Evolutionary conservation across 768 basidiomycete genomes (phyloP).

Genomic region (Tricholoma furcatifolium): DNA sequence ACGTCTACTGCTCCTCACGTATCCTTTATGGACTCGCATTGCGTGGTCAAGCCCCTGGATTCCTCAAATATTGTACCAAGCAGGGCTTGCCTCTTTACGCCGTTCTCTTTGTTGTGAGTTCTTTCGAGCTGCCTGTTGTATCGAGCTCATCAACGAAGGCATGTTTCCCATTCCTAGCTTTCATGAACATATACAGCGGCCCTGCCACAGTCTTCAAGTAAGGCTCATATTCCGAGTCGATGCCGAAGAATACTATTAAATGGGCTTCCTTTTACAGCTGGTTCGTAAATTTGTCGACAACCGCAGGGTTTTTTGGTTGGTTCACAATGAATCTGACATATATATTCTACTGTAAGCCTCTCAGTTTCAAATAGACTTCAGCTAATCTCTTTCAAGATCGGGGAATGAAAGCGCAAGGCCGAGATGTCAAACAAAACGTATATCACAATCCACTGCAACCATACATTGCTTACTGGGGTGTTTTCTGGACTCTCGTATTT

Average conservation of each 20-base stretch:
- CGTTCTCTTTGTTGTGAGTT: slow-evolving; percentile 34
- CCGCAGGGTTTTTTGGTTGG: slow-evolving; percentile 72
- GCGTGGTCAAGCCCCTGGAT: slow-evolving; percentile 47
- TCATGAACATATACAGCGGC: slow-evolving; percentile 64
- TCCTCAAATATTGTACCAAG: slow-evolving; percentile 44
- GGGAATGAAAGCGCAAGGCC: slow-evolving; percentile 64
- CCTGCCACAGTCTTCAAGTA: slow-evolving; percentile 58
- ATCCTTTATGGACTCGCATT: slow-evolving; percentile 53
- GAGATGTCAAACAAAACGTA: slow-evolving; percentile 56
- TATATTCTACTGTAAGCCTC: slow-evolving; percentile 60
- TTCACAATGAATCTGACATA: slow-evolving; percentile 69
- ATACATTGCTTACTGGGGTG: slow-evolving; percentile 67
- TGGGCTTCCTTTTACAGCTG: slow-evolving; percentile 36
- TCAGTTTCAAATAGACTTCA: neutral
- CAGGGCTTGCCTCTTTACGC: slow-evolving; percentile 46
- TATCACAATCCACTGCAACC: slow-evolving; percentile 67
- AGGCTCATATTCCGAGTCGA: neutral
- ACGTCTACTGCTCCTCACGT: slow-evolving; percentile 54
- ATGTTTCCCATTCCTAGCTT: slow-evolving; percentile 49
- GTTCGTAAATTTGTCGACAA: slow-evolving; percentile 69
- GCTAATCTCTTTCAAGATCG: slow-evolving; percentile 37
- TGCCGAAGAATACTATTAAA: neutral
- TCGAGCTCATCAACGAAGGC: slow-evolving; percentile 14
- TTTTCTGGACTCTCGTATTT: slow-evolving; percentile 63
- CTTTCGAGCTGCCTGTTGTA: neutral